Conservation (phyloP, 78 protist genomes). For the Dictyostelium firmibasis region DNA sequence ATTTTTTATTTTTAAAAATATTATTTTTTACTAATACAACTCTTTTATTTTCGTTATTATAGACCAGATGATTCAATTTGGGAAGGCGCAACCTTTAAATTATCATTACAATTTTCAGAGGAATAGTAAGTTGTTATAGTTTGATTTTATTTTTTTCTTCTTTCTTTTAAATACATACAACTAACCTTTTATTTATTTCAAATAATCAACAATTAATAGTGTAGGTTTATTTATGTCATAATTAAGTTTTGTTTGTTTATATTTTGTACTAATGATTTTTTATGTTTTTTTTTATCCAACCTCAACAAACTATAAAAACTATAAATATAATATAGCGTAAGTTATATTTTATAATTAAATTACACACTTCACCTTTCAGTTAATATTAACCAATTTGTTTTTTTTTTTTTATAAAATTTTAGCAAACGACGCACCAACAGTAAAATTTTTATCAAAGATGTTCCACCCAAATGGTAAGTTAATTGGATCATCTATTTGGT, state of each 20-base stretch:
- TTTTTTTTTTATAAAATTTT: background rate
- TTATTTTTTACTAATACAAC: background rate
- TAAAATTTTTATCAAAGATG: slow-evolving; percentile 96
- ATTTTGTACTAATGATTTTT: background rate
- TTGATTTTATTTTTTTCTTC: background rate
- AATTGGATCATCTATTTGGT: background rate
- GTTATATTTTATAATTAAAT: background rate
- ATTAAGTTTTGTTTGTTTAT: background rate
- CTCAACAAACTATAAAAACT: too few species aligned
- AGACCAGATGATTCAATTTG: slow-evolving; percentile 98
- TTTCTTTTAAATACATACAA: background rate
- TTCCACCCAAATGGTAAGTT: slow-evolving; percentile 97
- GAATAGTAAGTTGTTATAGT: slow-evolving; percentile 89
- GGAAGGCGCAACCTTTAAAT: slow-evolving; percentile 99
- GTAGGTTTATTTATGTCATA: background rate
- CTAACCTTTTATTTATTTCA: background rate
- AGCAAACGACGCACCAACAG: slow-evolving; percentile 99
- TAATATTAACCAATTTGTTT: too few species aligned
- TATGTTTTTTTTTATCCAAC: background rate
- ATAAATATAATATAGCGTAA: background rate
- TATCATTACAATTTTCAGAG: slow-evolving; percentile 96
- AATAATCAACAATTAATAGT: background rate
- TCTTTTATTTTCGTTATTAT: background rate
- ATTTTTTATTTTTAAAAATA: background rate
- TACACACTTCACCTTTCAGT: too few species aligned